Evolutionary conservation across 306 rosid genomes (phyloP), one percentile per base, ranked within the genome.

Genomic region (Gleditsia sinensis): DNA sequence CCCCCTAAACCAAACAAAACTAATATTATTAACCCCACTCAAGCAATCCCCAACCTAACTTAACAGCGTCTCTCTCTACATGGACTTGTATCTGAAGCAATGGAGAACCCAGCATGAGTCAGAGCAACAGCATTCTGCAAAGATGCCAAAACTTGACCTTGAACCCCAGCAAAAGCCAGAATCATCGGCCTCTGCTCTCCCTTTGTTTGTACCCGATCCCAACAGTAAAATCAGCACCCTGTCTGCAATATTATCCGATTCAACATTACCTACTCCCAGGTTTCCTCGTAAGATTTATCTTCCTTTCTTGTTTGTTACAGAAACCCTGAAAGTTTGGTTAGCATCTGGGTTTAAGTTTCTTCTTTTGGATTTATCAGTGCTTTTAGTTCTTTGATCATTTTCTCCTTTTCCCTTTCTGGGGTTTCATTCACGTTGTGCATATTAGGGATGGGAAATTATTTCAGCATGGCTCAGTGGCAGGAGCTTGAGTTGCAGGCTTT

Each of bases 401-500:
- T 33, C 24, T 50, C 57, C 56, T 17, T 54, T 56, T 40, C 19
- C 19, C 24, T 23, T 59, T 72, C 4, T 62, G 45, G 17, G 20
- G 7, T 12, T 23, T 45, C 7, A 23, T 39, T 39, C 77, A 9
- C 32, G 24, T 30, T 39, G 10, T 66, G 4, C 0, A n/a, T 71
- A 39, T 28, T 67, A 94, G 97, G 83, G 70, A 88, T 87, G 90
- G 90, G 89, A 63, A 90, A 89, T 80, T 88, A 46, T 77, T 95
- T 95, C 88, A 95, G 92, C 80, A 62, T 88, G 76, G 83, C 88
- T 23, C 99, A 95, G 84, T 87, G 92, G 97, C 97, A 95, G 64
- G 99, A 95, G 39, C 99, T 95, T 33, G 98, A 95, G 87, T 82
- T 95, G 70, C 99, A 95, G 81, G 97, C 98, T 66, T 79, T 92